Percentiles rank a stretch among this genome's conserved stretches.
phyloP scores from a whole-genome alignment of 2,329 filamentous ascomycete genomes.

The Colletotrichum sp. region DNA sequence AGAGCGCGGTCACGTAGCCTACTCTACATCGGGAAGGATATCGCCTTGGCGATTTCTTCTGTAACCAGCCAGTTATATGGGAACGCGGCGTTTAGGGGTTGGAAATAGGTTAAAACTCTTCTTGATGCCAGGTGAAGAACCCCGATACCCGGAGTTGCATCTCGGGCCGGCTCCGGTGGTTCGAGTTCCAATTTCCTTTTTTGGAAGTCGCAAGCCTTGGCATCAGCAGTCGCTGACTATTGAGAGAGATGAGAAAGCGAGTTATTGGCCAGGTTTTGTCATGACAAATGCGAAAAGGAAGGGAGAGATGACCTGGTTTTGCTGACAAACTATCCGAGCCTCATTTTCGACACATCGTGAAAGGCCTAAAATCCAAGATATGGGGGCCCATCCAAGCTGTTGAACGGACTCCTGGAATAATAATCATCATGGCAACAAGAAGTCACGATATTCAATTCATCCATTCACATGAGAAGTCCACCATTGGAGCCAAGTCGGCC shows the following conservation, averaged over 20 bases:
- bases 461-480: background rate
- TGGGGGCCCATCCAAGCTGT: background rate
- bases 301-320: background rate
- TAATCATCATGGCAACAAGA: background rate
- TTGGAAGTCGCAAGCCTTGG: background rate
- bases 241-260: background rate
- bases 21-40: background rate
- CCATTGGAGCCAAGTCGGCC: background rate
- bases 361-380: background rate
- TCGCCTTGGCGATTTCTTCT: background rate
- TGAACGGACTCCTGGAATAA: accelerated
- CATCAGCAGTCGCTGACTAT: background rate
- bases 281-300: background rate
- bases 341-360: background rate
- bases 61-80: background rate
- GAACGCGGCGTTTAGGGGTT: no score
- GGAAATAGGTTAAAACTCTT: background rate
- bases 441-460: background rate
- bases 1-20: background rate
- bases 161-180: background rate
- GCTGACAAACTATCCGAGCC: background rate
- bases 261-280: background rate
- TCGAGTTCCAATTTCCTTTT: background rate
- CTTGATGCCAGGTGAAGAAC: background rate
- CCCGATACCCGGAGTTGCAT: background rate